These are phyloP conservation scores for Gamsiella multidivaricata DNA, from an alignment of 192 early-diverging fungal species.

Conservation along the genomic window DNA sequence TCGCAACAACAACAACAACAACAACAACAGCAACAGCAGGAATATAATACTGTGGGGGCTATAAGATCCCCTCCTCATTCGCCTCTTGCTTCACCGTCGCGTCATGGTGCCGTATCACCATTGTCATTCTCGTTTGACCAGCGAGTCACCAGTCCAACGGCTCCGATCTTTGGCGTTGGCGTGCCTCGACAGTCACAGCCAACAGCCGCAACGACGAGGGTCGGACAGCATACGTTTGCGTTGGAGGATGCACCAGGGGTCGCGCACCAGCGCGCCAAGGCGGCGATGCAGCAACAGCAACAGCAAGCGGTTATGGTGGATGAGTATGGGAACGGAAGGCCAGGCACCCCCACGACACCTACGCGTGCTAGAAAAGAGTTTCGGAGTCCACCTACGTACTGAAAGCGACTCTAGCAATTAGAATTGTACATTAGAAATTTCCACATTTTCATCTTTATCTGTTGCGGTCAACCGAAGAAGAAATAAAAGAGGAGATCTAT, in stretches of 20 bases:
- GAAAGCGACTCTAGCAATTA: no score
- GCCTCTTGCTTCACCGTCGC: neutral
- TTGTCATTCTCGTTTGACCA: neutral
- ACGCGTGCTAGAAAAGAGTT: constrained; percentile 17
- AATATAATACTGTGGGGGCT: neutral
- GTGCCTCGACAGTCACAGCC: neutral
- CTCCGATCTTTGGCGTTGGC: neutral
- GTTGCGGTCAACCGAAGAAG: no score
- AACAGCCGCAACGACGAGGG: neutral
- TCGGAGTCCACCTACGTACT: constrained; percentile 2
- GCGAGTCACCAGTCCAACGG: neutral
- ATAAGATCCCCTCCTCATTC: constrained; percentile 1
- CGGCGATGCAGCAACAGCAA: constrained; percentile 8
- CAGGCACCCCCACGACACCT: constrained; percentile 6
- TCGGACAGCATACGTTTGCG: constrained; percentile 18
- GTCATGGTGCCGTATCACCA: neutral
- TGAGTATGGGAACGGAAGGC: no score
- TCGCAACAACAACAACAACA: constrained; percentile 4
- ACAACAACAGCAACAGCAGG: neutral
- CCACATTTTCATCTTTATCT: no score
- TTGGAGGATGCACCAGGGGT: constrained; percentile 7
- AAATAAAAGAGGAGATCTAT: no score
- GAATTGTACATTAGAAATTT: no score
- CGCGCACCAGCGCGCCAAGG: neutral
- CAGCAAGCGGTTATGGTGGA: neutral